phyloP scores from a whole-genome alignment of 2,329 filamentous ascomycete species.

The Ciborinia camelliae region DNA sequence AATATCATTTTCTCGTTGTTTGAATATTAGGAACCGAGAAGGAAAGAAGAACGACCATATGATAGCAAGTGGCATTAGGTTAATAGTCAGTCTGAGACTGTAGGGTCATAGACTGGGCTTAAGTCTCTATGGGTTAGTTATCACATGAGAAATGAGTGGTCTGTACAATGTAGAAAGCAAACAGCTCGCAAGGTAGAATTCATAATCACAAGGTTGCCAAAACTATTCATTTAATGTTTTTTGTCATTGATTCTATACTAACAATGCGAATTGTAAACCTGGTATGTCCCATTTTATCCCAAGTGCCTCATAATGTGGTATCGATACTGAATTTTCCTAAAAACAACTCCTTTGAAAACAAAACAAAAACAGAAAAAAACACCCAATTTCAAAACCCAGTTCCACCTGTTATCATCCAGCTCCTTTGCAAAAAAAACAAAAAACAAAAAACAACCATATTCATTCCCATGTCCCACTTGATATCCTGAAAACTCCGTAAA shows the following conservation, averaged over 20 bases:
- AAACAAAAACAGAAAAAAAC: neutral
- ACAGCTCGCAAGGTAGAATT: neutral
- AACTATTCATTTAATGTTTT: neutral
- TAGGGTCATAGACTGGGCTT: neutral
- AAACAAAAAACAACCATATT: neutral
- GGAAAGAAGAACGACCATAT: too few relatives aligned
- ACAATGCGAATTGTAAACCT: neutral
- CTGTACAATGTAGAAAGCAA: neutral
- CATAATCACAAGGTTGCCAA: neutral
- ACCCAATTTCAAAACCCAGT: neutral
- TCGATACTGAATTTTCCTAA: conserved; percentile 14
- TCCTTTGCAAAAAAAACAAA: neutral
- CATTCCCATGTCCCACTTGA: neutral
- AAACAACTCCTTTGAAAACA: neutral
- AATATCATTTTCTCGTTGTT: too few relatives aligned
- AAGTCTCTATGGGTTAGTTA: neutral
- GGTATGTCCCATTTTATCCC: neutral
- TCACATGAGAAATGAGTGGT: too few relatives aligned
- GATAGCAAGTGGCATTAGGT: too few relatives aligned
- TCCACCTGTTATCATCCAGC: neutral
- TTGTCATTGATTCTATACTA: conserved; percentile 10
- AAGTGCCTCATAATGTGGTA: conserved; percentile 3
- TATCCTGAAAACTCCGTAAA: neutral
- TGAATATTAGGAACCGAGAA: too few relatives aligned
- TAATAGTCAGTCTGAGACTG: too few relatives aligned